Base-by-base conservation (phyloP, 2,329 filamentous ascomycete genomes). In the Tolypocladium album region DNA sequence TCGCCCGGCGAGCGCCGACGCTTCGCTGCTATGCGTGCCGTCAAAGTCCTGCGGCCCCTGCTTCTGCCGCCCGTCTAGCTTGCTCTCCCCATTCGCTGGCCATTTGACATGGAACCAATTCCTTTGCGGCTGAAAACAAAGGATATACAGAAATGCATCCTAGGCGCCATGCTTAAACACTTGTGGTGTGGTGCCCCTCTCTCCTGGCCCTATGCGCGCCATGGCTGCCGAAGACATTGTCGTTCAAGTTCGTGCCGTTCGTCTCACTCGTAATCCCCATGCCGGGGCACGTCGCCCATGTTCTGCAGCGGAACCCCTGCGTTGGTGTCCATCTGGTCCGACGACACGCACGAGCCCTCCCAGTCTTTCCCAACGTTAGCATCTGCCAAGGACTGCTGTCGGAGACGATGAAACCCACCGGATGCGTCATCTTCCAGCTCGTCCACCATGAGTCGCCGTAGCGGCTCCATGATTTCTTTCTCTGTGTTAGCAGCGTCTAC, bases 351-450 rank as follows among this genome's bases (percentile, higher is more conserved):
- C 53, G 78, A 84, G 64, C 78, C 78, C 64, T 82, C 80, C 82
- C 82, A 84, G 61, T 83, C 81, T 82, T 61, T 22, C 6, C 31
- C 17, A 7, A 3, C 31, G 31, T 60, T 55, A 60, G 57, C 39
- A 17, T 15, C 22, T 39, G 15, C n/a, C 7, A 13, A 38, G 1
- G 24, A 34, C 17, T 24, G 36, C 38, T 9, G 4, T 42, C 22
- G 36, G 47, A 24, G 4, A 20, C 15, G 13, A 38, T 12, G 31
- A 13, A 22, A 79, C 81, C 74, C 81, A 83, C 82, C 82, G 64
- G 82, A 84, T 65, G 74, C 81, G 59, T 85, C 82, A 58, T 85
- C 82, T 62, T 85, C 82, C 59, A 82, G 67, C 61, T 84, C 80
- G 56, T 85, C 82, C 20, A 84, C 77, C 52, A 82, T 75, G n/a